These are phyloP conservation scores for Stephanodiscus triporus DNA, from an alignment of 108 stramenopile species.

Conservation along the genomic window DNA sequence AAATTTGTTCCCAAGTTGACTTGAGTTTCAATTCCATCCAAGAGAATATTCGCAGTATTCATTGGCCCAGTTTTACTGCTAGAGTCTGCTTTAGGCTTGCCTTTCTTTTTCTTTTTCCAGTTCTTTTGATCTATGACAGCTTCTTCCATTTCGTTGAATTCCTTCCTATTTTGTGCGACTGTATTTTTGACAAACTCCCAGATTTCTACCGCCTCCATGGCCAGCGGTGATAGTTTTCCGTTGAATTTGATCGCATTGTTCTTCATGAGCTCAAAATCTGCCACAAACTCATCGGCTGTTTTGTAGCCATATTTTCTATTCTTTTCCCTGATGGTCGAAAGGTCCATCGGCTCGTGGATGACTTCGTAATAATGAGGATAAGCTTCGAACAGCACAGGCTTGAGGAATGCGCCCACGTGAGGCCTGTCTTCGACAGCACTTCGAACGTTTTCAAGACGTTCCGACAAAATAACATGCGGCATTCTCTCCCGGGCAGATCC, in stretches of 20 bases:
- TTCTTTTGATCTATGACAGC: slow-evolving; percentile 75
- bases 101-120: slow-evolving; percentile 42
- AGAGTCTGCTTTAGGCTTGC: slow-evolving; percentile 16
- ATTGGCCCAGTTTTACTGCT: slow-evolving; percentile 20
- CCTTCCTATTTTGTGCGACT: slow-evolving; percentile 64
- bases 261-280: slow-evolving; percentile 86
- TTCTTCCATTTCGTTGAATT: slow-evolving; percentile 74
- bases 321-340: slow-evolving; percentile 79
- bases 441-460: slow-evolving; percentile 78
- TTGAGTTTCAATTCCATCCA: slow-evolving; percentile 52
- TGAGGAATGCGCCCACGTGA: slow-evolving; percentile 62
- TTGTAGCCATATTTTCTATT: slow-evolving; percentile 84
- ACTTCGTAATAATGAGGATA: slow-evolving; percentile 80
- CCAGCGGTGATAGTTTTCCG: slow-evolving; percentile 55
- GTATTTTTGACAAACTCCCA: slow-evolving; percentile 67
- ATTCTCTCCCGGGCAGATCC: slow-evolving; percentile 81
- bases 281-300: slow-evolving; percentile 65
- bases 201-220: slow-evolving; percentile 72
- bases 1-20: slow-evolving; percentile 46
- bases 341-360: slow-evolving; percentile 82
- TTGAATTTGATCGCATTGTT: slow-evolving; percentile 88
- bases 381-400: slow-evolving; percentile 63
- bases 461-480: slow-evolving; percentile 84
- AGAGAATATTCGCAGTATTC: slow-evolving; percentile 47
- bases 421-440: slow-evolving; percentile 67